phyloP scores from a whole-genome alignment of 2,329 filamentous ascomycete genomes.

The Apiospora malaysiana region DNA sequence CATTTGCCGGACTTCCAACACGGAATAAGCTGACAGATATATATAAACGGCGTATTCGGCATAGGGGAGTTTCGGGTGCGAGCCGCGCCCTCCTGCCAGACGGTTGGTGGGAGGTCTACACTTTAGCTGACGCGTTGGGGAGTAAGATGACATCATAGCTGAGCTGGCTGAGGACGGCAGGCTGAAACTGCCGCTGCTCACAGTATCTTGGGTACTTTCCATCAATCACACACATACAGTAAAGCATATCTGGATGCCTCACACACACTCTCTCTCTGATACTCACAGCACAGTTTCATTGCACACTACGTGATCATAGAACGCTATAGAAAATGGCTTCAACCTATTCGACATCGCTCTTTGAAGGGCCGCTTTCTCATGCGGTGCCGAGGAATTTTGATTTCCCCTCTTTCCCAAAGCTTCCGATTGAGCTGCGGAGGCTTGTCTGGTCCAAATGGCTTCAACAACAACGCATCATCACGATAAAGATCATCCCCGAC shows the following conservation, averaged over 20 bases:
- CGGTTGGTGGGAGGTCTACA: not conserved
- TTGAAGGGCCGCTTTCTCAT: not conserved
- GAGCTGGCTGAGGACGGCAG: not conserved
- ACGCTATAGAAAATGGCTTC: not conserved
- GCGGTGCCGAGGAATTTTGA: not conserved
- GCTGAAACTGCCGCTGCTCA: too few relatives aligned
- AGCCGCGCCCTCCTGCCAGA: too few relatives aligned
- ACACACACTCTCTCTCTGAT: not conserved
- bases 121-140: not conserved
- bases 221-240: too few relatives aligned
- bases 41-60: not conserved
- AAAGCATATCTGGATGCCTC: too few relatives aligned
- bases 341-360: not conserved
- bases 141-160: not conserved
- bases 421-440: not conserved
- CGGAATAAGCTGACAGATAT: not conserved
- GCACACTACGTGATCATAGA: not conserved
- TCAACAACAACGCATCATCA: constrained; percentile 2
- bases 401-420: not conserved
- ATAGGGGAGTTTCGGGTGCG: not conserved
- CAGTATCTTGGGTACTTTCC: too few relatives aligned
- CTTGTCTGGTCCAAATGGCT: not conserved
- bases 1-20: not conserved
- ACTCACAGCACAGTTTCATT: not conserved
- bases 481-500: not conserved